Evolutionary conservation across 2,329 filamentous ascomycete species (phyloP).

Genomic region (Dryadomyces quercus-mongolicae): DNA sequence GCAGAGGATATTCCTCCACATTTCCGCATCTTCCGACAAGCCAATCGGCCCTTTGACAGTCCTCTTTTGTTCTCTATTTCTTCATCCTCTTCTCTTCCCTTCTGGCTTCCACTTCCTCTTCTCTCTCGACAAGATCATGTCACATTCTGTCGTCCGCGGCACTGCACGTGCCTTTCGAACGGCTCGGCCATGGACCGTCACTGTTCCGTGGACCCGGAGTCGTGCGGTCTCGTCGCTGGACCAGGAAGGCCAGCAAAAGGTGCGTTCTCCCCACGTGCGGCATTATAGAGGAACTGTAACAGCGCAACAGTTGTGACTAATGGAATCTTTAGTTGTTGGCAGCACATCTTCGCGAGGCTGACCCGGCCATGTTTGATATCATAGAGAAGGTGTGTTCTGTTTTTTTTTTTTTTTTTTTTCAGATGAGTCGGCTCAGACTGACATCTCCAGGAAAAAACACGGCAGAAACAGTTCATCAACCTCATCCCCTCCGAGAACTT

Average conservation of each 20-base stretch:
- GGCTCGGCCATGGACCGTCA: slow-evolving; percentile 21
- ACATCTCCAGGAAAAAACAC: slow-evolving; percentile 64
- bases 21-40: too few species aligned
- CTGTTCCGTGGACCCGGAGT: slow-evolving; percentile 17
- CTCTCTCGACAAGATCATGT: slow-evolving; percentile 27
- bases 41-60: neutral
- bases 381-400: slow-evolving; percentile 60
- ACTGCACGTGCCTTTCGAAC: slow-evolving; percentile 33
- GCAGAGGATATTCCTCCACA: too few species aligned
- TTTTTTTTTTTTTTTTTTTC: neutral
- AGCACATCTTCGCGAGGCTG: slow-evolving; percentile 67
- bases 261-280: slow-evolving; percentile 20
- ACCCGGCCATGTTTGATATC: slow-evolving; percentile 78
- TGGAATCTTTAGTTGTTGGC: slow-evolving; percentile 61
- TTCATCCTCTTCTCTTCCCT: neutral
- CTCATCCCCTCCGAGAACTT: slow-evolving; percentile 94
- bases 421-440: neutral
- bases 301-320: neutral
- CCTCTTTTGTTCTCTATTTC: neutral
- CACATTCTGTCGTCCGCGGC: slow-evolving; percentile 33
- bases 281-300: too few species aligned
- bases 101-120: neutral
- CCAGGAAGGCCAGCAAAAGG: slow-evolving; percentile 48
- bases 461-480: slow-evolving; percentile 98
- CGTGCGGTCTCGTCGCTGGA: slow-evolving; percentile 33